Evolutionary conservation across 371 early-diverging fungal genomes (phyloP), one percentile per base, ranked within the genome.

Genomic region (Funneliformis caledonium): DNA sequence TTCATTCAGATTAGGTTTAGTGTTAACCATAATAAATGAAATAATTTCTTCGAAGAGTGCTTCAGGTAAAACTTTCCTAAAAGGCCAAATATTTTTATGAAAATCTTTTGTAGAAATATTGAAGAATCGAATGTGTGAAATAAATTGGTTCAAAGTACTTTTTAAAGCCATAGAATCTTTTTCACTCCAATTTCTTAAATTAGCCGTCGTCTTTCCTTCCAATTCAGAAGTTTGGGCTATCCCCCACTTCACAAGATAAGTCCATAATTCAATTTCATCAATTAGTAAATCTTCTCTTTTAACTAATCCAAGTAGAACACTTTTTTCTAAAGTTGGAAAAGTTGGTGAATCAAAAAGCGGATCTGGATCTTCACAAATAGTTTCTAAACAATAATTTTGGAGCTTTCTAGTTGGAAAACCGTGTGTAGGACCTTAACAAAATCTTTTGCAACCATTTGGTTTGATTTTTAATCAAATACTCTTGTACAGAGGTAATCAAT

Each of bases 181-280:
- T 50, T 50, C 12, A 12, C 16, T 14, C 50, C 50, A 50, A 11
- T 12, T 2, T n/a, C n/a, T n/a, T n/a, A n/a, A n/a, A n/a, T n/a
- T n/a, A n/a, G n/a, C n/a, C n/a, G n/a, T n/a, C n/a, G 61, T 16
- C 2, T 16, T 19, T 19, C 19, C 19, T 4, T 60, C 22, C 4
- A 60, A 60, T 60, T 60, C 61, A 2, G 22, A 42, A 19, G 67
- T 68, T 12, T 78, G 42, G 8, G 50, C 16, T n/a, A 68, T 78
- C 68, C 68, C 78, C 78, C 78, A 78, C 31, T 68, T 37, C 26
- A 78, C 52, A 22, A 78, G 19, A 50, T 56, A 68, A n/a, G 47
- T 37, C 78, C 78, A 78, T 43, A 78, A 12, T 16, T 78, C 68
- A 69, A 65, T 69, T 68, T 78, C 78, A 52, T 42, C 59, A n/a